Conservation (phyloP, 306 rosid species). For the Astragalus membranaceus region DNA sequence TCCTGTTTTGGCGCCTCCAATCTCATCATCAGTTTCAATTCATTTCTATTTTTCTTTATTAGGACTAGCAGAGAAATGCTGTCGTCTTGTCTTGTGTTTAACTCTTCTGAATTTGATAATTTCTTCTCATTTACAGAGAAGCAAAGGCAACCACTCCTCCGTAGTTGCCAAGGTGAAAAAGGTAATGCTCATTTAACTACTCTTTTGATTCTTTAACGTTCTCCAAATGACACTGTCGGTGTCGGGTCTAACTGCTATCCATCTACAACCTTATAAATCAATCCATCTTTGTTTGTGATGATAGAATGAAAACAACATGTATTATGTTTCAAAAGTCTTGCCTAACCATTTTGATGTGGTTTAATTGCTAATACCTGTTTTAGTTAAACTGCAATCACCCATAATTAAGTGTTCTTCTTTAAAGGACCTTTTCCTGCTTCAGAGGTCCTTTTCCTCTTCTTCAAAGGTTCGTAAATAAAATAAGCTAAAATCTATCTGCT, state of each 20-base stretch:
- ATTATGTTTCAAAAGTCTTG: not conserved
- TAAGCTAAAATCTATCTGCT: not conserved
- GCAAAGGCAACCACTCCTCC: constrained; percentile 32
- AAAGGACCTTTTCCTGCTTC: not conserved
- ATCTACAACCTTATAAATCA: too few relatives aligned
- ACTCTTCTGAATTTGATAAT: too few relatives aligned
- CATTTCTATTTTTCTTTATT: not conserved
- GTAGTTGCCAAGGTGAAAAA: constrained; percentile 21
- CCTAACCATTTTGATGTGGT: not conserved
- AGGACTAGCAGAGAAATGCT: too few relatives aligned
- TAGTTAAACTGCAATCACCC: not conserved
- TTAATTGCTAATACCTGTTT: not conserved
- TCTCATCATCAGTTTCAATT: not conserved
- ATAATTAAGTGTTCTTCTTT: too few relatives aligned
- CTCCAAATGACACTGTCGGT: not conserved
- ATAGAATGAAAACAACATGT: not conserved
- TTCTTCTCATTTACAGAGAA: constrained; percentile 31
- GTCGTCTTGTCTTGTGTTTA: too few relatives aligned
- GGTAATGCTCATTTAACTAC: constrained; percentile 24
- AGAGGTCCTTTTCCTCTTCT: not conserved
- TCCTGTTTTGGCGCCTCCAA: constrained; percentile 13
- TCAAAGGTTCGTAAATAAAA: too few relatives aligned
- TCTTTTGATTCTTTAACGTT: not conserved
- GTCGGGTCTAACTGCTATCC: too few relatives aligned
- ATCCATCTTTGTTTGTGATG: not conserved